Conservation (phyloP, 495 filamentous ascomycete genomes). For the Aspergillus leporis region DNA sequence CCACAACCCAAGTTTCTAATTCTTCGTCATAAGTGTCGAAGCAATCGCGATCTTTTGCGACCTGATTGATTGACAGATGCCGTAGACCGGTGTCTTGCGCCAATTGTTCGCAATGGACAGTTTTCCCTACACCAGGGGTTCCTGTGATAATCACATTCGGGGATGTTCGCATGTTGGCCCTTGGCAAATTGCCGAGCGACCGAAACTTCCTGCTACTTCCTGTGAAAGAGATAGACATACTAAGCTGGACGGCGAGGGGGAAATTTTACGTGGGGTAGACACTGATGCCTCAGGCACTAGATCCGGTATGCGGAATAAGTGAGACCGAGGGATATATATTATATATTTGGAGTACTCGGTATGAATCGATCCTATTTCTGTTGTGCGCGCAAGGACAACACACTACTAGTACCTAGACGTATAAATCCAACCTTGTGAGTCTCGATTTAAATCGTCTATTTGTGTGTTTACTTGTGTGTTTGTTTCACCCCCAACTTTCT, state of each 20-base stretch:
- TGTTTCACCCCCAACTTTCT: background rate
- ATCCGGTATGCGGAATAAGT: slow-evolving; percentile 10
- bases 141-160: slow-evolving; percentile 96
- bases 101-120: slow-evolving; percentile 78
- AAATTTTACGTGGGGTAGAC: slow-evolving; percentile 8
- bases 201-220: background rate
- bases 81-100: slow-evolving; percentile 71
- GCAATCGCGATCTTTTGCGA: slow-evolving; percentile 82
- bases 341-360: too few species aligned
- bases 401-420: background rate
- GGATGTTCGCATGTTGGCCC: slow-evolving; percentile 49
- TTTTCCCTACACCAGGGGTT: slow-evolving; percentile 95
- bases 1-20: slow-evolving; percentile 85
- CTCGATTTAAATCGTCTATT: too few species aligned
- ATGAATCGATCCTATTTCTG: too few species aligned
- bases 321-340: background rate
- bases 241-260: slow-evolving; percentile 1
- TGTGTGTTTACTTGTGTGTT: background rate
- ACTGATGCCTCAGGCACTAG: slow-evolving; percentile 12
- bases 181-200: background rate
- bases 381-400: too few species aligned
- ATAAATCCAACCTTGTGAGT: too few species aligned
- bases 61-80: slow-evolving; percentile 84
- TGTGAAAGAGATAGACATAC: background rate
- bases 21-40: slow-evolving; percentile 85